Evolutionary conservation across 2,329 filamentous ascomycete species (phyloP).

Genomic region (Lasiodiplodia gonubiensis): DNA sequence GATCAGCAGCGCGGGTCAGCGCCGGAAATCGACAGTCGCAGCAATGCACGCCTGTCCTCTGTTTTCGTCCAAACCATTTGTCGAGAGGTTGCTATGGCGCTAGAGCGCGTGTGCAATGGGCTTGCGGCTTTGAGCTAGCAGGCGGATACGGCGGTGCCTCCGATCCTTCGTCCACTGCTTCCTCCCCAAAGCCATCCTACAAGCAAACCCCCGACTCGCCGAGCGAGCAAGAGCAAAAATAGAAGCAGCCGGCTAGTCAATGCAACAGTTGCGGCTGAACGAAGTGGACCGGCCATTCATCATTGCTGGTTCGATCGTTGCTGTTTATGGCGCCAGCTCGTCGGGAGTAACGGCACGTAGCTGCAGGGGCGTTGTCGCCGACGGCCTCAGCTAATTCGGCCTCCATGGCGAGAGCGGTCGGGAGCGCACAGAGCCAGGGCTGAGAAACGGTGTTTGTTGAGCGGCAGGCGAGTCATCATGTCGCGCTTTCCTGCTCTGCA

Average conservation of each 20-base stretch:
- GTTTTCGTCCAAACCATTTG: too few relatives aligned
- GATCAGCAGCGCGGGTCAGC: not conserved
- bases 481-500: not conserved
- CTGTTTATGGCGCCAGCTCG: constrained; percentile 1
- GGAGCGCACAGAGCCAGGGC: constrained; percentile 1
- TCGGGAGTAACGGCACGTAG: constrained; percentile 23
- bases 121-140: not conserved
- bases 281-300: not conserved
- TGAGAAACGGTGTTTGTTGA: not conserved
- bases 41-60: not conserved
- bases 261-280: not conserved
- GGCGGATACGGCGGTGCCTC: not conserved
- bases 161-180: not conserved
- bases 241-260: not conserved
- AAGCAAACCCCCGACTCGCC: not conserved
- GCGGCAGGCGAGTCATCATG: not conserved
- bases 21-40: not conserved
- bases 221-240: not conserved
- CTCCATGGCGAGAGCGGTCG: constrained; percentile 7
- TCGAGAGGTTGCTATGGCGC: not conserved
- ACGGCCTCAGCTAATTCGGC: not conserved
- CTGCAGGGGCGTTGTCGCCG: constrained; percentile 15
- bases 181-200: not conserved
- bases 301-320: constrained; percentile 3
- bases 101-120: not conserved